phyloP scores from a whole-genome alignment of 2,329 filamentous ascomycete species.

The Talaromyces verruculosus region DNA sequence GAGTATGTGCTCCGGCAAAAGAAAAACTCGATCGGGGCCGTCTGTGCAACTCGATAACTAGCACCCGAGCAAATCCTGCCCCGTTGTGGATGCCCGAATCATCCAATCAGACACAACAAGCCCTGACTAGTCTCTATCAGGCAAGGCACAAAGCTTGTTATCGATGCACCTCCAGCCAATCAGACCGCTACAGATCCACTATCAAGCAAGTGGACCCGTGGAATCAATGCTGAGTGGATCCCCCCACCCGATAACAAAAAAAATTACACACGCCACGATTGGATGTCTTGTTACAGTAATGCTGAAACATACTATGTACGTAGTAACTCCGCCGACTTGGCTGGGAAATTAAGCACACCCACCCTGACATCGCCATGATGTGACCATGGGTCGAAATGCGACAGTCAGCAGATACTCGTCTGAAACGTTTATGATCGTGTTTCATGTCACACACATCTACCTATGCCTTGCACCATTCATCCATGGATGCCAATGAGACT shows the following conservation, averaged over 20 bases:
- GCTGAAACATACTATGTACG: background rate
- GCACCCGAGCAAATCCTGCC: background rate
- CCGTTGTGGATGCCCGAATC: background rate
- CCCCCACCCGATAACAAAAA: background rate
- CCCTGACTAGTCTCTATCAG: constrained; percentile 9
- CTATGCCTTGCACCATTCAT: background rate
- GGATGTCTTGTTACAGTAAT: background rate
- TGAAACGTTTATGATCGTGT: too few relatives aligned
- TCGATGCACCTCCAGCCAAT: background rate
- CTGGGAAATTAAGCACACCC: background rate
- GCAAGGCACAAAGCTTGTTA: constrained; percentile 3
- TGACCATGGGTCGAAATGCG: background rate
- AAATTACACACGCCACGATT: background rate
- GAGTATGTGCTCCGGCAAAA: background rate
- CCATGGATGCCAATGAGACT: too few relatives aligned
- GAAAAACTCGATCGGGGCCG: background rate
- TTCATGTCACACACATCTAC: background rate
- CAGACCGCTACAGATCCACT: background rate
- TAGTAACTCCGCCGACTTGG: background rate
- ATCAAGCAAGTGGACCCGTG: background rate
- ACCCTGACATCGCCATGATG: background rate
- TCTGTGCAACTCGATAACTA: background rate
- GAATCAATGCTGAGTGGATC: background rate
- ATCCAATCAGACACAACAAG: background rate
- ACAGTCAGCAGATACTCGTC: background rate